Percentiles rank a stretch among this genome's conserved stretches.
phyloP scores from a whole-genome alignment of 148 eudicot genomes.

The Silene uniflora region DNA sequence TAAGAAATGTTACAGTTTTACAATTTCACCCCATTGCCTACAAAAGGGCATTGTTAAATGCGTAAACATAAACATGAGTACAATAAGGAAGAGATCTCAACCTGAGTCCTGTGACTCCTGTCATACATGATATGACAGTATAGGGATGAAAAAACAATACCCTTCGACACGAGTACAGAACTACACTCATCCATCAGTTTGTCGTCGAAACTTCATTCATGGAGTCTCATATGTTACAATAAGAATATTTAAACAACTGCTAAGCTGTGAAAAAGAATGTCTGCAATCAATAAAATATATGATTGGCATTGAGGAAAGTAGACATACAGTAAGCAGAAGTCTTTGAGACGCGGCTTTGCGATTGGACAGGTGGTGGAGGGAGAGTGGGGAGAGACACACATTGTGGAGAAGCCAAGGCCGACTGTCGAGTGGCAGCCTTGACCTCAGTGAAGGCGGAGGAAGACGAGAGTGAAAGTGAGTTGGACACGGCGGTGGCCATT shows the following conservation, averaged over 20 bases:
- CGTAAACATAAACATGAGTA: no score
- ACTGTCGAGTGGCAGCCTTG: slow-evolving; percentile 43
- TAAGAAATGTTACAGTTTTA: background rate
- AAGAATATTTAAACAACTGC: no score
- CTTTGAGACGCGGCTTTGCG: slow-evolving; percentile 42
- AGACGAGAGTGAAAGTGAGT: slow-evolving; percentile 51
- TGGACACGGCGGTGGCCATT: slow-evolving; percentile 47
- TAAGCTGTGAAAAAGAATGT: background rate
- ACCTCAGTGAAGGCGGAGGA: slow-evolving; percentile 41
- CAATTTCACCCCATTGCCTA: background rate
- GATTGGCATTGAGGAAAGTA: background rate
- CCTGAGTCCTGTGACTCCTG: no score
- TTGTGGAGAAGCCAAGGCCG: slow-evolving; percentile 59
- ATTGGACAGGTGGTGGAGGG: slow-evolving; percentile 43
- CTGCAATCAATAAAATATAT: background rate
- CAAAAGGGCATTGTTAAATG: no score
- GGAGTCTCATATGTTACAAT: background rate
- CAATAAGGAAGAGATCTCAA: no score
- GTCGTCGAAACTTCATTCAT: background rate
- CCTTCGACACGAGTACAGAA: background rate
- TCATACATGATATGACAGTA: no score
- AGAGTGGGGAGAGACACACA: slow-evolving; percentile 56
- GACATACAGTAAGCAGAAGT: slow-evolving; percentile 56
- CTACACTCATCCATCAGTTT: background rate
- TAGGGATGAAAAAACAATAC: background rate